Conservation (phyloP, 139 green algal genomes). For the Ulvella scutata region DNA sequence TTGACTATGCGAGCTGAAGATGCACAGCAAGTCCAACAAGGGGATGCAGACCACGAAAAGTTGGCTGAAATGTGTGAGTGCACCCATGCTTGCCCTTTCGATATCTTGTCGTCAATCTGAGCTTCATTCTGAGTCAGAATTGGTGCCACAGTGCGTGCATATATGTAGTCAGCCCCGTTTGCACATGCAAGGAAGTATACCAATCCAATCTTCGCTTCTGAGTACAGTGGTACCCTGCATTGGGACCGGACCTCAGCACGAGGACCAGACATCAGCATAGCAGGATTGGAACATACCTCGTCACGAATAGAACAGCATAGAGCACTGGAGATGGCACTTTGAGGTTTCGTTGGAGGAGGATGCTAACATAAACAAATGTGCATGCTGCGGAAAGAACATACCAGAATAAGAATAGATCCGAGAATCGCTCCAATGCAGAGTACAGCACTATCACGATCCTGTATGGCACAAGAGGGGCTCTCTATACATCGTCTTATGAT, state of each 20-base stretch:
- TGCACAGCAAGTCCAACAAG: neutral
- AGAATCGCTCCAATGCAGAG: neutral
- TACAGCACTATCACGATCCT: slow-evolving; percentile 1
- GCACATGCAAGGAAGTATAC: neutral
- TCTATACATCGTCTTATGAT: no score
- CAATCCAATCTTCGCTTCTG: neutral
- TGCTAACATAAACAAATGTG: no score
- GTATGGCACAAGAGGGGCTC: no score
- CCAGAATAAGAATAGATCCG: neutral
- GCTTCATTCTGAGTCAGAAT: neutral
- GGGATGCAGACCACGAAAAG: neutral
- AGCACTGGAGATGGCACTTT: no score
- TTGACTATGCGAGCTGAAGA: neutral
- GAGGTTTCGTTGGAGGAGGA: no score
- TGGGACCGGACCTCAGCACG: no score
- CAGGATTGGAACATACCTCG: no score
- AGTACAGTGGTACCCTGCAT: neutral
- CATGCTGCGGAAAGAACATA: no score
- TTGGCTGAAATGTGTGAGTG: neutral
- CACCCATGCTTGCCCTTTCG: neutral
- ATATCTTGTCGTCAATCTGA: neutral
- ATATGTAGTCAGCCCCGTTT: neutral
- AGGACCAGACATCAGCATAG: no score
- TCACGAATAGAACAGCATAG: no score
- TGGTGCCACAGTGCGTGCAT: neutral